Conservation (phyloP, 2,329 filamentous ascomycete species). For the Tolypocladium endophyticum region DNA sequence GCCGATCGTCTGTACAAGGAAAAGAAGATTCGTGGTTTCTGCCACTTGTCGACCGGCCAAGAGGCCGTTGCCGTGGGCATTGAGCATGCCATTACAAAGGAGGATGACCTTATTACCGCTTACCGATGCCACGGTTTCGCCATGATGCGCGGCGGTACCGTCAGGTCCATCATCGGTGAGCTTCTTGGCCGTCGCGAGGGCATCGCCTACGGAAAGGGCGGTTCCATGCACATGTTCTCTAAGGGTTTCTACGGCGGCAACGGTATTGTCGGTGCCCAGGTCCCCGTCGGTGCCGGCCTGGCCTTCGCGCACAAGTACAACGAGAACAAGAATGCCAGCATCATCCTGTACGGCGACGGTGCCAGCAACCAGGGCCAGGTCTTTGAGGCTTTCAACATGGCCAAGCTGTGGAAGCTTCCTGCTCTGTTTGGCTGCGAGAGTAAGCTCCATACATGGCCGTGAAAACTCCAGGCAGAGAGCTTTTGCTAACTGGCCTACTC, state of each 20-base stretch:
- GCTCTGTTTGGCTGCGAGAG: conserved; percentile 97
- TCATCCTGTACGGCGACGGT: conserved; percentile 94
- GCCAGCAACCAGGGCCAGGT: conserved; percentile 99
- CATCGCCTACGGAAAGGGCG: conserved; percentile 97
- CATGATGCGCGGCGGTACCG: conserved; percentile 83
- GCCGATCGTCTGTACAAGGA: conserved; percentile 99
- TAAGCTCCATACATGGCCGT: conserved; percentile 36
- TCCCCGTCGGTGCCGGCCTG: conserved; percentile 91
- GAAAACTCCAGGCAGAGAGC: background rate
- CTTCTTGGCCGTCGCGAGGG: conserved; percentile 89
- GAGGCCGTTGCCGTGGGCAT: conserved; percentile 96
- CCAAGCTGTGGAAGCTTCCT: conserved; percentile 95
- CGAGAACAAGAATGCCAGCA: conserved; percentile 71
- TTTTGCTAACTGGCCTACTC: conserved; percentile 3
- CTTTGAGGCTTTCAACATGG: conserved; percentile 99
- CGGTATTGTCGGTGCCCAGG: conserved; percentile 97
- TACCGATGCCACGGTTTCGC: conserved; percentile 99
- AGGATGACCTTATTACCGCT: conserved; percentile 92
- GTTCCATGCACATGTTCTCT: conserved; percentile 99
- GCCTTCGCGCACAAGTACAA: conserved; percentile 96
- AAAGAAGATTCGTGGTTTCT: conserved; percentile 99
- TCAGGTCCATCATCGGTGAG: conserved; percentile 92
- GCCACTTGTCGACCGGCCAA: conserved; percentile 94
- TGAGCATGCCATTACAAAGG: conserved; percentile 84
- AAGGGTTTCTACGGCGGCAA: conserved; percentile 98